These are phyloP conservation scores for Sordariomycetes sp. DNA, from an alignment of 2,329 filamentous ascomycete species.

Conservation along the genomic window DNA sequence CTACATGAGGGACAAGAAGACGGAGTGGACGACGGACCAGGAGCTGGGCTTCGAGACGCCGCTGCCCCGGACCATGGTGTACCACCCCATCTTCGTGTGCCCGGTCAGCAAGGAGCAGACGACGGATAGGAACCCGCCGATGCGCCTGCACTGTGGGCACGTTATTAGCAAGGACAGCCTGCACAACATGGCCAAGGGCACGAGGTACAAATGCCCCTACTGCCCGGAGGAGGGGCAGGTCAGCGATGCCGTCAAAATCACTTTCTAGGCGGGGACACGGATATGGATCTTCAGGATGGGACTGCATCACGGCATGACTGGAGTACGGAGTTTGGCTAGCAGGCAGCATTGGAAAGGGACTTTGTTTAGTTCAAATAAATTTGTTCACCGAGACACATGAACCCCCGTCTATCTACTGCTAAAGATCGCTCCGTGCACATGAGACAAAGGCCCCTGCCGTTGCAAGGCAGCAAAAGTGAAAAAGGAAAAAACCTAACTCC, in stretches of 20 bases:
- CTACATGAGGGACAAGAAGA: conserved; percentile 81
- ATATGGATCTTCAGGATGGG: background rate
- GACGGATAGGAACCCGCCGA: conserved; percentile 85
- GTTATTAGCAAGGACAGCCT: conserved; percentile 83
- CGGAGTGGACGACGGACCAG: conserved; percentile 88
- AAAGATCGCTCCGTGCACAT: no score
- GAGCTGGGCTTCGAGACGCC: conserved; percentile 76
- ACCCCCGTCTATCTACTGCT: no score
- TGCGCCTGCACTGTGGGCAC: conserved; percentile 95
- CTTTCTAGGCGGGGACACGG: background rate
- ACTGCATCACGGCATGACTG: background rate
- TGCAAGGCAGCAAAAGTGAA: no score
- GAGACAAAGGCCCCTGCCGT: no score
- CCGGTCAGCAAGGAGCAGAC: conserved; percentile 95
- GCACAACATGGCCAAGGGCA: conserved; percentile 68
- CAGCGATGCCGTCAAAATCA: conserved; percentile 38
- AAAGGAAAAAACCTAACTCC: no score
- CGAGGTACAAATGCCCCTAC: conserved; percentile 89
- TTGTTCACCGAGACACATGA: no score
- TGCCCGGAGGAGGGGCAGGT: conserved; percentile 78
- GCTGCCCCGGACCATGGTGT: conserved; percentile 53
- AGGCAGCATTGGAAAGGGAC: no score
- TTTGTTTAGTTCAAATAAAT: no score
- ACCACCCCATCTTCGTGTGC: conserved; percentile 96
- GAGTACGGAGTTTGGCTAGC: conserved; percentile 1